A percentile compares a stretch with the other conserved stretches of the same genome.
These are phyloP conservation scores for Paecilomyces dactylethromorphus DNA, from an alignment of 2,329 filamentous ascomycete species.

Conservation along the genomic window DNA sequence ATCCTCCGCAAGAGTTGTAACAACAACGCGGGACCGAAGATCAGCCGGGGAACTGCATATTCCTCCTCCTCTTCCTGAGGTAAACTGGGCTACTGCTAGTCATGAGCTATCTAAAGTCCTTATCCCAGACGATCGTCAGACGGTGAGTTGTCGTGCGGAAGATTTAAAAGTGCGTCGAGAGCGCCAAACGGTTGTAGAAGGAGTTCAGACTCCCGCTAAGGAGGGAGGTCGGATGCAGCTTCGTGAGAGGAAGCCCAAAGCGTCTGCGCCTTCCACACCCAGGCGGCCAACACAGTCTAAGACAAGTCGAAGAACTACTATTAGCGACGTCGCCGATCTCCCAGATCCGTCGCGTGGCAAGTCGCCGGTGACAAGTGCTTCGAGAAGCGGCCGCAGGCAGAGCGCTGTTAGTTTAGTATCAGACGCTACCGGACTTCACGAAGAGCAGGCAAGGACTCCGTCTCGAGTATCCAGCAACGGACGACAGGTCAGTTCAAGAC, in stretches of 20 bases:
- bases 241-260: conserved; percentile 59
- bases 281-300: conserved; percentile 41
- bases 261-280: conserved; percentile 41
- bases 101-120: conserved; percentile 76
- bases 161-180: conserved; percentile 69
- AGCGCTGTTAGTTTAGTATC: conserved; percentile 7
- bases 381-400: not conserved
- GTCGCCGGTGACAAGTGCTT: conserved; percentile 14
- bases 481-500: conserved; percentile 7
- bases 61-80: conserved; percentile 68
- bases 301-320: conserved; percentile 54
- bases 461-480: conserved; percentile 6
- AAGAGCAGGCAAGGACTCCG: conserved; percentile 5
- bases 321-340: conserved; percentile 47
- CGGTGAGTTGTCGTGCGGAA: conserved; percentile 67
- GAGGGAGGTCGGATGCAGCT: conserved; percentile 63
- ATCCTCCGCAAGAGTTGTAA: conserved; percentile 71
- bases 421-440: conserved; percentile 5
- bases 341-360: conserved; percentile 23
- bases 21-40: conserved; percentile 53
- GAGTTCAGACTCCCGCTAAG: conserved; percentile 33
- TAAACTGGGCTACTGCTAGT: conserved; percentile 79
- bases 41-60: conserved; percentile 29
- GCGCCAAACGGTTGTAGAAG: conserved; percentile 50
- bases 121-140: conserved; percentile 69